A percentile compares a stretch with the other conserved stretches of the same genome.
Conservation (phyloP, 805 yeast species). For the Saccharomyces kudriavzevii region DNA sequence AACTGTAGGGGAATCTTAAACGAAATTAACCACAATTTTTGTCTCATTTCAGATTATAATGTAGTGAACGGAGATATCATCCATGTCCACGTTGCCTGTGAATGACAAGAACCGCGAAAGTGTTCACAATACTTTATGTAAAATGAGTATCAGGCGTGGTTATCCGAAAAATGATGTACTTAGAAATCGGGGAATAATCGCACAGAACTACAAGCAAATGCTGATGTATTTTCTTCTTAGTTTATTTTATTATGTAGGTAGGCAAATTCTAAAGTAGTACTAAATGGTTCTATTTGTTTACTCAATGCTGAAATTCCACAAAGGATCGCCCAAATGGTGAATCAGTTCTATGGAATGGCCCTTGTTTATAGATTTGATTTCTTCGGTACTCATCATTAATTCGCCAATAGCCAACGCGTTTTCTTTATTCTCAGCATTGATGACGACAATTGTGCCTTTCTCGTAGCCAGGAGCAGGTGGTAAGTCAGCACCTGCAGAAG, state of each 20-base stretch:
- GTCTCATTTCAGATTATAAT: constrained; percentile 12
- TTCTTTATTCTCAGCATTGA: constrained; percentile 90
- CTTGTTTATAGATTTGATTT: constrained; percentile 72
- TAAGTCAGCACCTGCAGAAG: constrained; percentile 73
- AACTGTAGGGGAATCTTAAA: constrained; percentile 4
- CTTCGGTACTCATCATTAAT: constrained; percentile 79
- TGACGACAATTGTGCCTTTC: constrained; percentile 63
- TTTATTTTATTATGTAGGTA: not conserved
- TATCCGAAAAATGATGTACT: not conserved
- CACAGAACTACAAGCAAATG: not conserved
- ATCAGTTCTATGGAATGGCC: constrained; percentile 83
- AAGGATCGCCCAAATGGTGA: constrained; percentile 82
- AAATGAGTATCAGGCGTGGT: not conserved
- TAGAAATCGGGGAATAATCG: not conserved
- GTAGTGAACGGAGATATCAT: constrained; percentile 9
- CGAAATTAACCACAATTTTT: constrained; percentile 15
- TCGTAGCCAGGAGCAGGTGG: constrained; percentile 58
- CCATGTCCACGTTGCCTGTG: constrained; percentile 1
- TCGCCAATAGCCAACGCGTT: constrained; percentile 87
- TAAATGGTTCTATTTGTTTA: constrained; percentile 11
- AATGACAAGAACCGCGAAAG: not conserved
- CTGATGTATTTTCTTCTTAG: not conserved
- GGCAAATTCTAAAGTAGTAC: not conserved
- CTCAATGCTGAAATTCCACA: constrained; percentile 59
- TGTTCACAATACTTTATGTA: not conserved